Evolutionary conservation across 2,329 filamentous ascomycete species (phyloP).

Genomic region (Teratosphaeria viscida): DNA sequence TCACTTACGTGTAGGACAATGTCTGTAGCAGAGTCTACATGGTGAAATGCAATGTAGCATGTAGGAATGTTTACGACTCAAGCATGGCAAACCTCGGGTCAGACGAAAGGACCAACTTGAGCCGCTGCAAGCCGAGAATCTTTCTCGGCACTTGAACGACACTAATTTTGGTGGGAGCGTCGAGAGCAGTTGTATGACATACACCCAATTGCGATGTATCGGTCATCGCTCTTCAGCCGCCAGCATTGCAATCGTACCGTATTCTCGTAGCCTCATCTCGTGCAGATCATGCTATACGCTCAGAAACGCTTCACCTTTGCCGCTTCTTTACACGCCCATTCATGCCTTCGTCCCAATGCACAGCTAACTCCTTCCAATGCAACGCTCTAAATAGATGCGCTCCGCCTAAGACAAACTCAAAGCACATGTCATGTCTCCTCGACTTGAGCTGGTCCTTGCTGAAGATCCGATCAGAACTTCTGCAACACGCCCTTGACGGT

Average conservation of each 20-base stretch:
- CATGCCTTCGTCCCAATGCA: not conserved
- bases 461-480: constrained; percentile 1
- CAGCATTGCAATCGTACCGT: not conserved
- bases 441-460: not conserved
- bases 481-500: constrained; percentile 41
- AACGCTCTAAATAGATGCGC: not conserved
- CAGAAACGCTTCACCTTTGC: not conserved
- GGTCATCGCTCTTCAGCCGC: not conserved
- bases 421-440: not conserved
- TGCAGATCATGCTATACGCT: not conserved
- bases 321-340: not conserved
- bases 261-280: not conserved
- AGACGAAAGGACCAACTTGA: not conserved
- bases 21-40: not conserved
- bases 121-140: not conserved
- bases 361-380: not conserved
- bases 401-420: not conserved
- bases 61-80: not conserved
- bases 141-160: too few relatives aligned
- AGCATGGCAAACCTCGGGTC: not conserved
- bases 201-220: too few relatives aligned
- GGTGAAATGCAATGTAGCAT: not conserved
- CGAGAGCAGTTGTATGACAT: too few relatives aligned
- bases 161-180: too few relatives aligned
- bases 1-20: not conserved